Evolutionary conservation across 345 rosid genomes (phyloP).

Genomic region (Barbarea vulgaris): DNA sequence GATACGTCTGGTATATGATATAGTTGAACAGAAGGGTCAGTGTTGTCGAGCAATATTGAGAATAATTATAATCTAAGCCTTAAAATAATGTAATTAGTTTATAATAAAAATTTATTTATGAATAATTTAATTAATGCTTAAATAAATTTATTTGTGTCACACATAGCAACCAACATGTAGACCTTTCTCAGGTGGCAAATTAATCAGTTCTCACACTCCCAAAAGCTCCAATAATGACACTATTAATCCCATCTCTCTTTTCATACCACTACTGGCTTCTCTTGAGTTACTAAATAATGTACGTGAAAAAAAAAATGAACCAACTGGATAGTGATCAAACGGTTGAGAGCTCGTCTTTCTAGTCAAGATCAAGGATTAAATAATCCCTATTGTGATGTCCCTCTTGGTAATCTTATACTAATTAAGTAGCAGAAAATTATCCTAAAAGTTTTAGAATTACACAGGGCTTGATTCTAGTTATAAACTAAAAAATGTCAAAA

Average conservation of each 20-base stretch:
- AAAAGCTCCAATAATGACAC: constrained; percentile 21
- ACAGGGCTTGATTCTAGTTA: not conserved
- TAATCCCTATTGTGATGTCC: not conserved
- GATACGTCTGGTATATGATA: constrained; percentile 25
- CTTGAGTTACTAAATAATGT: not conserved
- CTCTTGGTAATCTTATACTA: not conserved
- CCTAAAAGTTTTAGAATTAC: not conserved
- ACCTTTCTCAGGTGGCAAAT: constrained; percentile 12
- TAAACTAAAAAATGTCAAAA: not conserved
- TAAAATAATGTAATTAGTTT: not conserved
- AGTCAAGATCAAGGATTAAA: not conserved
- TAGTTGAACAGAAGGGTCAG: constrained; percentile 32
- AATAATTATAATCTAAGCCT: constrained; percentile 2
- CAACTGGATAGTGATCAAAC: not conserved
- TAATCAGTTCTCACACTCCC: constrained; percentile 5
- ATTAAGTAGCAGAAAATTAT: not conserved
- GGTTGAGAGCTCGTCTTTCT: not conserved
- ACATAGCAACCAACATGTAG: constrained; percentile 31
- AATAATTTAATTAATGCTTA: not conserved
- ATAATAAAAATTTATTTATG: not conserved
- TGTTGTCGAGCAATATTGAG: constrained; percentile 37
- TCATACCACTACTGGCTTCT: not conserved
- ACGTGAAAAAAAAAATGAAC: not conserved
- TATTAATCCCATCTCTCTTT: not conserved
- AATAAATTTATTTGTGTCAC: not conserved